These are phyloP conservation scores for Pythium rishiriense DNA, from an alignment of 352 stramenopile species.

Conservation along the genomic window DNA sequence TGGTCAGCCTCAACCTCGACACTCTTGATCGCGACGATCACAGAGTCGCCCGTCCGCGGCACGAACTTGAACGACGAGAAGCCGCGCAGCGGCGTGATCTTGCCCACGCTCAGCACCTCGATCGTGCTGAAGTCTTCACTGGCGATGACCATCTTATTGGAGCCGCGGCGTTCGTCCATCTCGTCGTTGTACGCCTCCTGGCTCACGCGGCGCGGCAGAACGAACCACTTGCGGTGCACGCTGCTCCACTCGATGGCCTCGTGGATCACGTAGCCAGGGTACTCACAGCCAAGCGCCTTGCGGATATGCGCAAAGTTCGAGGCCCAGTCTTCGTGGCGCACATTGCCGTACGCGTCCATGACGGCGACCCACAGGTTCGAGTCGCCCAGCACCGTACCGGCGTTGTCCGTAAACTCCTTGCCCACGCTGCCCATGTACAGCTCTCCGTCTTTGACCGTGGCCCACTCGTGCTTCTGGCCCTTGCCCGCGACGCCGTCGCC, in stretches of 20 bases:
- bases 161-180: conserved; percentile 92
- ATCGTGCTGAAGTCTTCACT: conserved; percentile 90
- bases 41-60: conserved; percentile 81
- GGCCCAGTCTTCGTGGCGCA: conserved; percentile 94
- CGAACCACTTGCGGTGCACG: conserved; percentile 96
- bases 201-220: conserved; percentile 96
- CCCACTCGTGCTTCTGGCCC: conserved; percentile 99
- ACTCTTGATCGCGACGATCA: conserved; percentile 94
- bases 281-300: conserved; percentile 84
- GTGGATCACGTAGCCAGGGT: conserved; percentile 96
- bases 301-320: conserved; percentile 93
- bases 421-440: conserved; percentile 97
- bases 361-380: conserved; percentile 97
- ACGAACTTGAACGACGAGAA: conserved; percentile 97
- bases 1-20: conserved; percentile 90
- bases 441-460: conserved; percentile 97
- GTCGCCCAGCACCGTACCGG: conserved; percentile 92
- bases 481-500: conserved; percentile 96
- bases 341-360: conserved; percentile 81
- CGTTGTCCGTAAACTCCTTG: conserved; percentile 93
- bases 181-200: conserved; percentile 95
- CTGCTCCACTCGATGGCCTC: conserved; percentile 97
- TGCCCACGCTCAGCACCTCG: conserved; percentile 79
- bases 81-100: conserved; percentile 81
- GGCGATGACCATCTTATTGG: conserved; percentile 89